Percentiles rank a stretch among this genome's conserved stretches.
Conservation (phyloP, 1,139 yeast species). For the Suhomyces atakaporum region DNA sequence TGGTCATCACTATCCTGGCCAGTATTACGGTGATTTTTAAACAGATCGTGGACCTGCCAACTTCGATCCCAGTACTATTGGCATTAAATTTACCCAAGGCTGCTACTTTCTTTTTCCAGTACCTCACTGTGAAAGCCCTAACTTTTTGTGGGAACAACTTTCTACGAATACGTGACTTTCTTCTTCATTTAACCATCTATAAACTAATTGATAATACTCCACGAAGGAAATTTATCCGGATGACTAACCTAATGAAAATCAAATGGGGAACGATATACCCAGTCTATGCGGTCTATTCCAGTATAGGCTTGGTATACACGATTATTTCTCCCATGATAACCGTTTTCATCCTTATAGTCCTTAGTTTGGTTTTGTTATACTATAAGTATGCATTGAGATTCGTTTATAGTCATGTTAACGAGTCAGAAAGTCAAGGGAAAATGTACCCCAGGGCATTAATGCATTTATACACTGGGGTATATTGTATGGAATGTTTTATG, state of each 20-base stretch:
- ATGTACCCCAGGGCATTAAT: conserved; percentile 73
- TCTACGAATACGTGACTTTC: conserved; percentile 53
- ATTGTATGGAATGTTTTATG: conserved; percentile 75
- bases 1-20: conserved; percentile 83
- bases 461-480: conserved; percentile 76
- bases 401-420: conserved; percentile 49
- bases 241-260: conserved; percentile 45
- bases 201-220: conserved; percentile 56
- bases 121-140: conserved; percentile 69
- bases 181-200: conserved; percentile 39
- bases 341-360: conserved; percentile 59
- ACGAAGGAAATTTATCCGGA: conserved; percentile 50
- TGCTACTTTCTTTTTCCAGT: conserved; percentile 78
- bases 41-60: conserved; percentile 68
- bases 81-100: conserved; percentile 81
- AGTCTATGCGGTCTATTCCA: conserved; percentile 69
- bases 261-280: conserved; percentile 84
- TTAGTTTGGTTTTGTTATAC: conserved; percentile 58
- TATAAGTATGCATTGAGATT: conserved; percentile 68
- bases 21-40: conserved; percentile 70
- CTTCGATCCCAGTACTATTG: conserved; percentile 66
- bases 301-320: conserved; percentile 75
- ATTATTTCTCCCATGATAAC: conserved; percentile 78
- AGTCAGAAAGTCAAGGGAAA: conserved; percentile 67
- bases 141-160: conserved; percentile 71